Conservation (phyloP, 2,329 filamentous ascomycete species). For the Fusarium algeriense region DNA sequence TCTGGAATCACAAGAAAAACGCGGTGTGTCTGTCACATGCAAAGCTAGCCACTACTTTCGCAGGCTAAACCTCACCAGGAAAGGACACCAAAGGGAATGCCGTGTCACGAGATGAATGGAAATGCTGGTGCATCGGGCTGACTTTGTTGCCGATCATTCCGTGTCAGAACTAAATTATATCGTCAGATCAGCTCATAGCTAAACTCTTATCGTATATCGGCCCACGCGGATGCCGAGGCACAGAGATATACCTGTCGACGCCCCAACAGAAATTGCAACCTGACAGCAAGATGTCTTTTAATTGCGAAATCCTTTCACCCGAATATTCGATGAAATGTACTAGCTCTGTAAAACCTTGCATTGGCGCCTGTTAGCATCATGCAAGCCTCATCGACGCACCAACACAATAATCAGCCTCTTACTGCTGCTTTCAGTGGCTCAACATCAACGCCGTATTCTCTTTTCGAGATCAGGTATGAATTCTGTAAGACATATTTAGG, state of each 20-base stretch:
- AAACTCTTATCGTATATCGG: not conserved
- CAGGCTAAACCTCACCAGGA: not conserved
- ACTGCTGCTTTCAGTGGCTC: not conserved
- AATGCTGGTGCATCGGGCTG: not conserved
- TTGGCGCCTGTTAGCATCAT: constrained; percentile 2
- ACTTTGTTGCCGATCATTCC: not conserved
- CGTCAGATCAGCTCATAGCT: constrained; percentile 20
- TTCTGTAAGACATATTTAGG: not conserved
- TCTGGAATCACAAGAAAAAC: constrained; percentile 2
- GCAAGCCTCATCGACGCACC: not conserved
- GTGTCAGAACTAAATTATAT: not conserved
- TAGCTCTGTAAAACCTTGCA: not conserved
- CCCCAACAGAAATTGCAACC: not conserved
- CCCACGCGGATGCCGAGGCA: constrained; percentile 29
- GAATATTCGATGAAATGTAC: not conserved
- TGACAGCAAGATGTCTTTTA: not conserved
- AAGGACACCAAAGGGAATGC: not conserved
- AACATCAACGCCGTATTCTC: constrained; percentile 8
- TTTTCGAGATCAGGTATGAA: constrained; percentile 67
- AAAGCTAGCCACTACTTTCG: not conserved
- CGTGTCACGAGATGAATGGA: not conserved
- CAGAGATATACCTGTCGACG: not conserved
- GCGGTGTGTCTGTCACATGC: constrained; percentile 19
- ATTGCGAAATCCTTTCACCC: not conserved
- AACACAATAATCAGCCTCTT: not conserved